phyloP scores from a whole-genome alignment of 2,329 filamentous ascomycete genomes.

The Trichoderma sp. region DNA sequence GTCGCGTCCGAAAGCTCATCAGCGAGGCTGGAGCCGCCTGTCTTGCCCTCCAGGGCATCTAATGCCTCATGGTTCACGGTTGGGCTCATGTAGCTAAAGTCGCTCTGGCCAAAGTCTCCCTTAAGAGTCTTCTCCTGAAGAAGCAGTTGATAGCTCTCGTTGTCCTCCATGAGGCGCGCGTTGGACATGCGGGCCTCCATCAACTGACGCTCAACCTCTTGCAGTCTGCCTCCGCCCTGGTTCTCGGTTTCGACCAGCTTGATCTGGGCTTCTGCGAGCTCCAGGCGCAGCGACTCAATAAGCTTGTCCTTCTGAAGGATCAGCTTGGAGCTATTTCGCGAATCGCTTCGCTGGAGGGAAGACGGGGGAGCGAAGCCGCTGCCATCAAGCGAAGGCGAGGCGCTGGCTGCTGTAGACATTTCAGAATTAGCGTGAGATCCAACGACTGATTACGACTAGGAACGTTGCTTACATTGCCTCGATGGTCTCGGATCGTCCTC shows the following conservation, averaged over 20 bases:
- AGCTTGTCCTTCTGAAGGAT: conserved; percentile 94
- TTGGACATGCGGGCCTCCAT: conserved; percentile 95
- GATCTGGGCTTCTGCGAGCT: conserved; percentile 92
- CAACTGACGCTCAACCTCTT: conserved; percentile 85
- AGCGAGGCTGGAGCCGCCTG: conserved; percentile 62
- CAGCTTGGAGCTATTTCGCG: conserved; percentile 82
- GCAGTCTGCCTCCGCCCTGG: conserved; percentile 79
- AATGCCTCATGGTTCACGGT: conserved; percentile 63
- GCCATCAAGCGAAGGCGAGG: conserved; percentile 67
- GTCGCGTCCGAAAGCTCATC: conserved; percentile 67
- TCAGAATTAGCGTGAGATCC: conserved; percentile 24
- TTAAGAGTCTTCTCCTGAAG: conserved; percentile 94
- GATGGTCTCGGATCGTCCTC: conserved; percentile 58
- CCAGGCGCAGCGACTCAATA: conserved; percentile 86
- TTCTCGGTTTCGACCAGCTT: conserved; percentile 95
- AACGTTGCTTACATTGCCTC: conserved; percentile 50
- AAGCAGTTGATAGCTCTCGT: conserved; percentile 94
- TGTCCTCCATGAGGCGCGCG: conserved; percentile 94
- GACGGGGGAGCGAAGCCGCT: conserved; percentile 84
- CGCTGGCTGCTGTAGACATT: conserved; percentile 41
- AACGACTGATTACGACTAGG: not conserved
- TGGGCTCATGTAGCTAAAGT: conserved; percentile 67
- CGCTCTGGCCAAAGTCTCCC: conserved; percentile 81
- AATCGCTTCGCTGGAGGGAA: conserved; percentile 82
- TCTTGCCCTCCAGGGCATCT: conserved; percentile 59